Evolutionary conservation across 1,284 basidiomycete species (phyloP), one percentile per base, ranked within the genome.

Genomic region (Pseudozyma sp.): DNA sequence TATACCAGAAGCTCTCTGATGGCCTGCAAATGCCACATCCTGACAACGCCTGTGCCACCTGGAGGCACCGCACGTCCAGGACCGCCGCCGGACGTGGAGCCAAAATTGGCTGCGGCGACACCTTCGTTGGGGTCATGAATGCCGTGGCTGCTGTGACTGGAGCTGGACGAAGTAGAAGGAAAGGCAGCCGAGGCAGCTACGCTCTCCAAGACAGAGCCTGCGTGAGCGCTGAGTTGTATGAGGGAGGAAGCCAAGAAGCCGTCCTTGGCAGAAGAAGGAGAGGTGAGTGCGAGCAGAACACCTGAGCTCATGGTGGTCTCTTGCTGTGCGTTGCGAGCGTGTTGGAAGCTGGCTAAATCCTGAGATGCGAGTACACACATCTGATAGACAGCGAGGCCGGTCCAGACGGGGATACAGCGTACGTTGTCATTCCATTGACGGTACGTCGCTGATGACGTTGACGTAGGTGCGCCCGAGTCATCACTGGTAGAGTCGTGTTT

Each of bases 1-100:
- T 71, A 77, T 11, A 62, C 19, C 0, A 77, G 54, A n/a, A 79
- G 51, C 52, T 76, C 68, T 4, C 67, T 52, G 24, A 80, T 58
- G 8, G 67, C 70, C 46, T 80, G 70, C 30, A 80, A 54, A 47
- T 75, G 76, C 78, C 78, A 80, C 78, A 80, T 80, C 8, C 72
- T 39, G 1, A 80, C 74, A 5, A 54, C 44, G 7, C 78, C 78
- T 5, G 52, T 64, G 9, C 72, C 70, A 7, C 54, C 67, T 16
- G 74, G 67, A n/a, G 77, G 77, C 4, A 72, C 66, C 13, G 71
- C 66, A 9, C 74, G 60, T 2, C 77, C 70, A 3, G 66, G 45
- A 0, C 73, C 77, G 16, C 77, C 73, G 10, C 77, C 77, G 3
- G 74, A 58, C 13, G 62, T 67, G 11, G 67, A 29, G 2, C 77